Evolutionary conservation across 2,329 filamentous ascomycete species (phyloP), one percentile per base, ranked within the genome.

Genomic region (Penicillium olsonii): DNA sequence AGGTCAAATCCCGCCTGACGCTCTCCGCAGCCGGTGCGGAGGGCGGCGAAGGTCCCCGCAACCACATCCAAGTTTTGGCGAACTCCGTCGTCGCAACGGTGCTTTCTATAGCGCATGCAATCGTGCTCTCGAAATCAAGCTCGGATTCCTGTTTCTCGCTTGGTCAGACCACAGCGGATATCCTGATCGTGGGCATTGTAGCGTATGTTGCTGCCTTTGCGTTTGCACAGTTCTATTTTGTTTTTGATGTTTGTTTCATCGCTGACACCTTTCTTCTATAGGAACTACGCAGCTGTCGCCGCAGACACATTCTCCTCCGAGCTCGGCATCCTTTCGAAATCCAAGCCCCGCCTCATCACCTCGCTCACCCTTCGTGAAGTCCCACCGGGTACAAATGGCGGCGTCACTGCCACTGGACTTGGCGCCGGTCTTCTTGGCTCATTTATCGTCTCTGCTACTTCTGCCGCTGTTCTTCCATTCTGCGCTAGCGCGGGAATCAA

Each of bases 301-400:
- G 90, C 92, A 42, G 94, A 99, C 69, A 99, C 94, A 0, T 94
- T 96, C 68, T 92, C 88, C 49, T 96, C 91, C 10, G 94, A 99
- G 75, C 84, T 99, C 17, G 94, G 94, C 12, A 99, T 99, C 48
- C 78, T 99, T 11, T 87, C 92, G 6, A 83, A 79, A 51, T 80
- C 80, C 19, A 76, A 83, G 37, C 94, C 94, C 8, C 84, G 92
- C 29, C 82, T 99, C 31, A 92, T 99, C 66, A 96, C 90, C 4
- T 92, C 88, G 12, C 84, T 81, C 14, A 84, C 74, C 4, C 79
- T 94, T 63, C 85, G 88, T 51, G 81, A 83, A 56, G 94, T 97
- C 0, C 92, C 94, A 0, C 87, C 83, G 1, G 94, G 94, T 42
- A 97, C 94, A 35, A 99, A 99, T 66, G 94, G 94, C 26, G 94